phyloP scores from a whole-genome alignment of 2,329 filamentous ascomycete species.

The Fusarium setosum region DNA sequence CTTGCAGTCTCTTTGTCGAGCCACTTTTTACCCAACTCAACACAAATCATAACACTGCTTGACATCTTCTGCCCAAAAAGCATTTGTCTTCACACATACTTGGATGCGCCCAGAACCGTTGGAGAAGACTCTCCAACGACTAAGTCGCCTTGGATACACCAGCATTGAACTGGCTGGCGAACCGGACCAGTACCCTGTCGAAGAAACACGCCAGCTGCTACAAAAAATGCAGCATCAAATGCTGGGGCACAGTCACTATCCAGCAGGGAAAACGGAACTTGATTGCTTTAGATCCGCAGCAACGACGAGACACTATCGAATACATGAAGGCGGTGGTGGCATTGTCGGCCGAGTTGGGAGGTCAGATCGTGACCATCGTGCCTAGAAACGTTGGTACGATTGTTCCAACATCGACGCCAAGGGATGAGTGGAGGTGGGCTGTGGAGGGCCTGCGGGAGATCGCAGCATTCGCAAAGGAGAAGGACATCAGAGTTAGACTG shows the following conservation, averaged over 20 bases:
- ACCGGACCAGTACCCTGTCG: conserved; percentile 7
- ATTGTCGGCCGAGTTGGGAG: conserved; percentile 25
- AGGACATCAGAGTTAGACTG: conserved; percentile 24
- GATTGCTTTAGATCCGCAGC: conserved; percentile 24
- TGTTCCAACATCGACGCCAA: conserved; percentile 14
- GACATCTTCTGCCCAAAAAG: conserved; percentile 6
- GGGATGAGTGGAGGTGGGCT: conserved; percentile 35
- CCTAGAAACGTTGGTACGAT: conserved; percentile 29
- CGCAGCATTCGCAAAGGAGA: conserved; percentile 17
- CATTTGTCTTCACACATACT: conserved; percentile 34
- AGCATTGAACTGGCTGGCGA: conserved; percentile 32
- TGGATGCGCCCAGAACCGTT: conserved; percentile 37
- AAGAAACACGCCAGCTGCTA: conserved; percentile 16
- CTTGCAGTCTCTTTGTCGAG: no score
- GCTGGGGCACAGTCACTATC: conserved; percentile 35
- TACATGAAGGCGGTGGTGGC: conserved; percentile 34
- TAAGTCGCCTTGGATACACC: conserved; percentile 22
- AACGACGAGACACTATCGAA: conserved; percentile 17
- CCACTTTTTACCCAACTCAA: neutral
- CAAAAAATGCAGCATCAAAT: conserved; percentile 25
- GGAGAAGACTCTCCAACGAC: conserved; percentile 24
- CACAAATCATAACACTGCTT: no score
- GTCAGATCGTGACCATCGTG: conserved; percentile 18
- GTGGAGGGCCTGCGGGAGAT: conserved; percentile 25
- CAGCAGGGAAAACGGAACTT: conserved; percentile 29